Evolutionary conservation across 306 rosid species (phyloP), one percentile per base, ranked within the genome.

Genomic region (Prosopis cineraria): DNA sequence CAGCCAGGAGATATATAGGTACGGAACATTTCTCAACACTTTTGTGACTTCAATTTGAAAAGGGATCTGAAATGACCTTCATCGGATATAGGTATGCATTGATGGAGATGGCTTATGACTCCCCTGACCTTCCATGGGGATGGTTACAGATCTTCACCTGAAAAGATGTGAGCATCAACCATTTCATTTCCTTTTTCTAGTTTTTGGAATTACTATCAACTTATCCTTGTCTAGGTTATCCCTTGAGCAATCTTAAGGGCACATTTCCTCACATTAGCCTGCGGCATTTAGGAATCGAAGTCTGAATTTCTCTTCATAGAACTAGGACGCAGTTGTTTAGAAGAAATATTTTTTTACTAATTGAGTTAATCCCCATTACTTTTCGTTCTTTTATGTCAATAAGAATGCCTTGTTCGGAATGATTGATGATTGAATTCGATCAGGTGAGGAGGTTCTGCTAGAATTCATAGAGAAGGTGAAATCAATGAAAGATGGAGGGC

Each of bases 21-120:
- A 89, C 19, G 78, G 19, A 10, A 73, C 52, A 41, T 36, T 71
- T 74, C 68, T 45, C 11, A 52, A 63, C 14, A 63, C 24, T 24
- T 53, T 81, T 14, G 1, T 70, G n/a, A 37, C 8, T 68, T 27
- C 6, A 19, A 25, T 22, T 11, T 74, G 6, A 16, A 12, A 16
- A 44, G 12, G 45, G 27, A 37, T 34, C 67, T 60, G 45, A 45
- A 40, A 64, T 47, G 40, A 69, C 75, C 30, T 27, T 10, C 62
- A 22, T 72, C 73, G 40, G 7, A 67, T 63, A 27, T 79, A 92
- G 97, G 86, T 92, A 92, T 84, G 95, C 93, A 45, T 79, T 95
- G 67, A 92, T 91, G 96, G 98, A 92, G 83, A 87, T 92, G 89
- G 98, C 91, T 16, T 81, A 89, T 9, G 98, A 95, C 55, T 70